Evolutionary conservation across 768 basidiomycete species (phyloP).

Genomic region (Xanthoconium stramineum): DNA sequence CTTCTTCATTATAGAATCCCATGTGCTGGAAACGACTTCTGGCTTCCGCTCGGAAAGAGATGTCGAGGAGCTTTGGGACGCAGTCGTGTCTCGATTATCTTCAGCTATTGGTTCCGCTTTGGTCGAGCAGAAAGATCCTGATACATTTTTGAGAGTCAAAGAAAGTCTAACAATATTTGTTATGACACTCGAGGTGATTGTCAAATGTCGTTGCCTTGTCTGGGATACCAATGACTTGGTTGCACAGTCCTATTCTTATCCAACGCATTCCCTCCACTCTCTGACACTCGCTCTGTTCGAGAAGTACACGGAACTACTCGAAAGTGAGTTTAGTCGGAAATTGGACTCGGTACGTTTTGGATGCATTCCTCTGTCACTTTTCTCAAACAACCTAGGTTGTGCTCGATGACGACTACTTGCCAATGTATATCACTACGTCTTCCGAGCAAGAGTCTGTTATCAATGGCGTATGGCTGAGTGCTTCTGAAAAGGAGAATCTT

Average conservation of each 20-base stretch:
- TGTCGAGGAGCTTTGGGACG: conserved; percentile 95
- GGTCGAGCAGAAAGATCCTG: conserved; percentile 71
- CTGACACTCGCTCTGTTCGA: conserved; percentile 89
- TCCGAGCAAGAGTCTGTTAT: conserved; percentile 71
- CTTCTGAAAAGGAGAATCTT: conserved; percentile 61
- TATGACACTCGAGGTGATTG: conserved; percentile 82
- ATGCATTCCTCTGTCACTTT: background rate
- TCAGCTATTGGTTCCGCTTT: conserved; percentile 72
- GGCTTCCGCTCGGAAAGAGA: conserved; percentile 88
- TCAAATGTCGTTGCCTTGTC: background rate
- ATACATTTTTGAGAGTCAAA: conserved; percentile 79
- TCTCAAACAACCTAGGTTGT: conserved; percentile 56
- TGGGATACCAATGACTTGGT: conserved; percentile 4
- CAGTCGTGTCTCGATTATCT: conserved; percentile 70
- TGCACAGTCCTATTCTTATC: conserved; percentile 78
- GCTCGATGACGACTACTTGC: conserved; percentile 80
- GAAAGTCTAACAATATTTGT: conserved; percentile 82
- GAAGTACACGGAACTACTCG: conserved; percentile 79
- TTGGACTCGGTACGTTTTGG: conserved; percentile 68
- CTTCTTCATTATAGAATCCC: conserved; percentile 94
- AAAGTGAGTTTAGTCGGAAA: conserved; percentile 73
- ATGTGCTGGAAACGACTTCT: conserved; percentile 85
- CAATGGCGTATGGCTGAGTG: conserved; percentile 78
- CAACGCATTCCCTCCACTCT: conserved; percentile 75
- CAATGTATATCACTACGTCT: conserved; percentile 68